Evolutionary conservation across 208 protist genomes (phyloP).

Genomic region (Leishmania tarentolae): DNA sequence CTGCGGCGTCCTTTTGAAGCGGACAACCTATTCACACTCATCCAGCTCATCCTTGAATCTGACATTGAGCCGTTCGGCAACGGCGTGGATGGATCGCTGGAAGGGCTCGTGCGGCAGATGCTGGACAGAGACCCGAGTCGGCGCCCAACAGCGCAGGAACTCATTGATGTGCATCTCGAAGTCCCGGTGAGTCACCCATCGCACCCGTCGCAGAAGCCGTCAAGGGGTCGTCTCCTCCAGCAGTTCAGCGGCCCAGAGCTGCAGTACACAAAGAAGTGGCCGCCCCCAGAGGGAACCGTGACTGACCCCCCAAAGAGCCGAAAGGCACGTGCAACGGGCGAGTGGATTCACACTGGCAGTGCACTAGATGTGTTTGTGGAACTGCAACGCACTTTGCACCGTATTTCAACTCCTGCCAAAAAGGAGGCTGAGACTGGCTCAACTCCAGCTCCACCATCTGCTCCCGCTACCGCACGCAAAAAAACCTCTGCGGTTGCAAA

Average conservation of each 20-base stretch:
- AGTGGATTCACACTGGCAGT: slow-evolving; percentile 37
- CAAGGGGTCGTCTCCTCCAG: slow-evolving; percentile 69
- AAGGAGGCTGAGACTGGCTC: neutral
- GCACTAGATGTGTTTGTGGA: slow-evolving; percentile 34
- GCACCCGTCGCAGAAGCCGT: slow-evolving; percentile 79
- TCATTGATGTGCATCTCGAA: slow-evolving; percentile 80
- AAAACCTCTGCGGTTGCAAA: neutral
- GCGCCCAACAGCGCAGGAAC: slow-evolving; percentile 76
- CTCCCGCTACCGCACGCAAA: neutral
- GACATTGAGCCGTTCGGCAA: slow-evolving; percentile 76
- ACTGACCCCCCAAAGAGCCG: neutral
- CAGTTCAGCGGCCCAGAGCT: slow-evolving; percentile 74
- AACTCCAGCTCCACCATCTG: neutral
- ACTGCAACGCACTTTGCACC: slow-evolving; percentile 36
- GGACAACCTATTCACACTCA: slow-evolving; percentile 66
- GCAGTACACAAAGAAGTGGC: slow-evolving; percentile 46
- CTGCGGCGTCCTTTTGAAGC: slow-evolving; percentile 80
- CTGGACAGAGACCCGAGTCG: slow-evolving; percentile 68
- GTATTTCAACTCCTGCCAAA: slow-evolving; percentile 11
- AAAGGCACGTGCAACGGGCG: slow-evolving; percentile 22
- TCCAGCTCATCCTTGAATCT: slow-evolving; percentile 69
- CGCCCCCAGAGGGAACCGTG: slow-evolving; percentile 21
- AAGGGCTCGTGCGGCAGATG: slow-evolving; percentile 82
- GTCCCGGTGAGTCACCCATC: slow-evolving; percentile 80
- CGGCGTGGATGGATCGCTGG: slow-evolving; percentile 62